Base-by-base conservation (phyloP, 1,139 yeast species). In the Insectozyma bohioensis region DNA sequence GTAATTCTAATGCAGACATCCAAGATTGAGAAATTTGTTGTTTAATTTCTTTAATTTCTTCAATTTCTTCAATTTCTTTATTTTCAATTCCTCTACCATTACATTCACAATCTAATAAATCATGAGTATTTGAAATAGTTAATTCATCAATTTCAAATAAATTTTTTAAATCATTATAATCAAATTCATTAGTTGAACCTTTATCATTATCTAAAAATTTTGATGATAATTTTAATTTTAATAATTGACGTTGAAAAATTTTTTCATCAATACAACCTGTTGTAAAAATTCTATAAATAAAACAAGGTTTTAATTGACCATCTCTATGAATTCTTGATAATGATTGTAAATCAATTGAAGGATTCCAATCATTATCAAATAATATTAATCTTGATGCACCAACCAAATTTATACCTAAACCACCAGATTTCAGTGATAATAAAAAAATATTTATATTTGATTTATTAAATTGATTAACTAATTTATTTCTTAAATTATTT, bases 291-390 rank as follows among this genome's bases (percentile, higher is more conserved):
- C 98, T 69, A 52, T 92, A 94, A 18, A 92, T 81, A 51, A 64
- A 84, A 7, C 90, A 95, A 0, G 88, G 90, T 33, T 62, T 72
- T 34, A 60, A 72, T 54, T 92, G 98, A 0, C 98, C 98, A 54
- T 92, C 97, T 45, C 99, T 67, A 51, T 90, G 96, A 5, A 92
- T 82, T 42, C 99, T 63, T 1, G 97, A 95, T 95, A 92, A 87
- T 0, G 97, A 95, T 56, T 92, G 99, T 18, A 85, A 58, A 54
- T 92, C 99, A 9, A 85, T 74, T 0, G 97, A 78, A 0, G 98
- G 98, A 45, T 94, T 92, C 95, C 95, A 86, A 51, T 88, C 97
- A 41, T 90, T 85, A 50, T 88, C 97, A 49, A 85, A 85, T 15
- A 92, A 59, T 3, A 92, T 72, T 21, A 92, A 61, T 19, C 97